These are phyloP conservation scores for Glycine latifolia DNA, from an alignment of 306 rosid genomes.

Conservation along the genomic window DNA sequence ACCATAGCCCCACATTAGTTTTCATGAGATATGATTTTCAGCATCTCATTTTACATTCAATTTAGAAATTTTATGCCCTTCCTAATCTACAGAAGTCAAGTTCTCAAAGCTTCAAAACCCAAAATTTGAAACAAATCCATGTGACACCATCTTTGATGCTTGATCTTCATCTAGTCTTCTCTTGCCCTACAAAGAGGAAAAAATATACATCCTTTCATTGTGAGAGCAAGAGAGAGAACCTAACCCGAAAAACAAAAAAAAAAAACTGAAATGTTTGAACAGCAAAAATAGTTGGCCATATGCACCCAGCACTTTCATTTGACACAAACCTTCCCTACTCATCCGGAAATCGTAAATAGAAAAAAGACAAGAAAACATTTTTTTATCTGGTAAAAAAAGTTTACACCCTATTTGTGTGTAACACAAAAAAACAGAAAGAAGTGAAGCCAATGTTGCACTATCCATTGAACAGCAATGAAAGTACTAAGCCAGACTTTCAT, in stretches of 20 bases:
- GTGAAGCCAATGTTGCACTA: background rate
- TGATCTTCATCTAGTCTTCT: constrained; percentile 90
- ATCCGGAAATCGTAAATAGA: background rate
- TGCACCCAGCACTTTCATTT: background rate
- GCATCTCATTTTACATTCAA: constrained; percentile 40
- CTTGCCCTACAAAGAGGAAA: constrained; percentile 84
- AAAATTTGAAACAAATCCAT: constrained; percentile 61
- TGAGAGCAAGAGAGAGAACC: constrained; percentile 60
- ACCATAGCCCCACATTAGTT: constrained; percentile 29
- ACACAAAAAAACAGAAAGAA: background rate
- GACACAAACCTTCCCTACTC: constrained; percentile 8
- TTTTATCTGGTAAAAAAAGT: background rate
- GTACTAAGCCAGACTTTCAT: background rate
- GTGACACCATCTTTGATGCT: constrained; percentile 68
- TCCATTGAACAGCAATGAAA: background rate
- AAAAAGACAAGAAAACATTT: background rate
- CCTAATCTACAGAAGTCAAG: constrained; percentile 56
- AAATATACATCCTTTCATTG: constrained; percentile 67
- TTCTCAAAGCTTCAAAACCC: constrained; percentile 55
- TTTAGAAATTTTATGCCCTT: constrained; percentile 45
- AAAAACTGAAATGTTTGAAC: background rate
- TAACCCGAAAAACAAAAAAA: constrained; percentile 23
- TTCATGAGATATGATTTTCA: constrained; percentile 24
- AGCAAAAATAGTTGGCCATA: constrained; percentile 27
- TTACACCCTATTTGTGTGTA: background rate